Evolutionary conservation across 768 basidiomycete species (phyloP).

Genomic region (Inosperma sp.): DNA sequence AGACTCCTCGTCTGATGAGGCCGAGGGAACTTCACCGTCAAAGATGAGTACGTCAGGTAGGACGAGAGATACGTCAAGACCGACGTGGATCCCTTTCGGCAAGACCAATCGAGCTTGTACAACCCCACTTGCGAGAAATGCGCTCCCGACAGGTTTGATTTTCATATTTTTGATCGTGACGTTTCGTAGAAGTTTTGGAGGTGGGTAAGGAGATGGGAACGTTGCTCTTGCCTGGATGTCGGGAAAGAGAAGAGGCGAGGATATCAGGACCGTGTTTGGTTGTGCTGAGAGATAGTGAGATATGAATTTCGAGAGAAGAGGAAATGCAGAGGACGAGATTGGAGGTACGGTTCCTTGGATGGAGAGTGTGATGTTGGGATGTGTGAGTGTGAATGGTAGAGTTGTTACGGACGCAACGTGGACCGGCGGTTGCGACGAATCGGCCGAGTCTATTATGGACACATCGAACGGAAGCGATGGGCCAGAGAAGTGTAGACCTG

Average conservation of each 20-base stretch:
- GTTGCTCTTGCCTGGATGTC: slow-evolving; percentile 40
- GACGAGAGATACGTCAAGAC: slow-evolving; percentile 57
- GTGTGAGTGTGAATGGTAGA: slow-evolving; percentile 54
- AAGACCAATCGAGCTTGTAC: slow-evolving; percentile 63
- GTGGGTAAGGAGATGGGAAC: slow-evolving; percentile 64
- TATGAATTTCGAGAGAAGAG: slow-evolving; percentile 57
- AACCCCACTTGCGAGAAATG: slow-evolving; percentile 64
- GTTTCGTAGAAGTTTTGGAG: slow-evolving; percentile 61
- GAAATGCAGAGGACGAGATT: slow-evolving; percentile 35
- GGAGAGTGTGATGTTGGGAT: slow-evolving; percentile 61
- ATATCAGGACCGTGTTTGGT: slow-evolving; percentile 54
- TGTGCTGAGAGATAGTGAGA: slow-evolving; percentile 57
- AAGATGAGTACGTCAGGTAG: slow-evolving; percentile 76
- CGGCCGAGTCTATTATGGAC: slow-evolving; percentile 14
- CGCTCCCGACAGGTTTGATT: slow-evolving; percentile 40
- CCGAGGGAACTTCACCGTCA: slow-evolving; percentile 59
- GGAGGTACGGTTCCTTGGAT: slow-evolving; percentile 57
- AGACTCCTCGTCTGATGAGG: slow-evolving; percentile 6
- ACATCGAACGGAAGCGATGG: slow-evolving; percentile 56
- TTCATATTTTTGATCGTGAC: slow-evolving; percentile 77
- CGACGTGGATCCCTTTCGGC: slow-evolving; percentile 60
- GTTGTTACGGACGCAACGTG: slow-evolving; percentile 54
- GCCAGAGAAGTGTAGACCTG: slow-evolving; percentile 42
- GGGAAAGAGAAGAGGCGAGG: slow-evolving; percentile 48
- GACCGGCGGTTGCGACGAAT: slow-evolving; percentile 24